These are phyloP conservation scores for Candida parachauliodes DNA, from an alignment of 805 yeast genomes.

Conservation along the genomic window DNA sequence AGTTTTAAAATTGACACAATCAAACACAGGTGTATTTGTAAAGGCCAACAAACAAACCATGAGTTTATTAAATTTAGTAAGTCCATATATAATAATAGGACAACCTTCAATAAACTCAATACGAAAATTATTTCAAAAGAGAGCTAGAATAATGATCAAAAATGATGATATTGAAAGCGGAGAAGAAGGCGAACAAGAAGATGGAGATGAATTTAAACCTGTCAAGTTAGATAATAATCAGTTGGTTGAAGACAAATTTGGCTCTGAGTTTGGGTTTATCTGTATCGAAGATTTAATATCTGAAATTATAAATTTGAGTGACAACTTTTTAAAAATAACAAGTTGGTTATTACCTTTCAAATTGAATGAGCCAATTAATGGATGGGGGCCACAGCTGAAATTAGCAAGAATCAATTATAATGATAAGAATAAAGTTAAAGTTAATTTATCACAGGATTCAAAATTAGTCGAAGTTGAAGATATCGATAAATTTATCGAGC, in stretches of 20 bases:
- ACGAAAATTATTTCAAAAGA: constrained; percentile 70
- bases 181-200: constrained; percentile 14
- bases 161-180: constrained; percentile 22
- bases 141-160: constrained; percentile 53
- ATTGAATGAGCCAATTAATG: constrained; percentile 65
- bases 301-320: constrained; percentile 63
- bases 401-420: constrained; percentile 59
- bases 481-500: constrained; percentile 64
- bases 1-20: constrained; percentile 56
- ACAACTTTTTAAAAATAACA: constrained; percentile 55
- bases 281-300: constrained; percentile 81
- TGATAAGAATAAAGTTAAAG: constrained; percentile 46
- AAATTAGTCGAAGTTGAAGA: constrained; percentile 63
- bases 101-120: constrained; percentile 70
- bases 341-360: constrained; percentile 69
- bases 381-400: constrained; percentile 71
- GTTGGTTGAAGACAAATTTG: constrained; percentile 67
- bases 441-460: constrained; percentile 61
- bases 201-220: constrained; percentile 20
- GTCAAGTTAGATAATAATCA: constrained; percentile 69
- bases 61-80: constrained; percentile 62
- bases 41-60: constrained; percentile 56
- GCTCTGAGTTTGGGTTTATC: constrained; percentile 55
- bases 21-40: constrained; percentile 70
- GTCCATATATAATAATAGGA: constrained; percentile 74